Conservation (phyloP, 495 filamentous ascomycete species). For the Parachaetomium inaequale region DNA sequence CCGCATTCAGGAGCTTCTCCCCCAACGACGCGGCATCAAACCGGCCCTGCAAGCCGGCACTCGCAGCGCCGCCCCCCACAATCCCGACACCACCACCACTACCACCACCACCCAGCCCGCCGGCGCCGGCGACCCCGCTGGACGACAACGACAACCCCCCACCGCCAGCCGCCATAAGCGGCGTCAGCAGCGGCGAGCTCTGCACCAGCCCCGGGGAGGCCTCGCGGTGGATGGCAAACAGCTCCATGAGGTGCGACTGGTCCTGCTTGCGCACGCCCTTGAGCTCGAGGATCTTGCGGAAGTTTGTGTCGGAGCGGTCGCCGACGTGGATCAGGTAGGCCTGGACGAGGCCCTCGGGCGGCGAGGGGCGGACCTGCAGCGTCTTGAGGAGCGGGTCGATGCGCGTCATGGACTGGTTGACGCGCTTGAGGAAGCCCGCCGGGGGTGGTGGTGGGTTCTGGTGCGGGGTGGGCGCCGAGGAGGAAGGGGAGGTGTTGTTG, state of each 20-base stretch:
- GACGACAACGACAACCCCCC: conserved; percentile 12
- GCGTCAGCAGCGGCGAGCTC: conserved; percentile 59
- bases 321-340: conserved; percentile 94
- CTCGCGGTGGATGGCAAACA: conserved; percentile 79
- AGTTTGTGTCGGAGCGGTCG: conserved; percentile 87
- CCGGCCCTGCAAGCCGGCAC: conserved; percentile 56
- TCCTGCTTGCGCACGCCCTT: conserved; percentile 83
- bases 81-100: conserved; percentile 4
- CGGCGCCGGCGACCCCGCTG: conserved; percentile 3
- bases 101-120: background rate
- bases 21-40: conserved; percentile 77
- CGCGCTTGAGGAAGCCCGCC: conserved; percentile 76
- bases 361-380: conserved; percentile 86
- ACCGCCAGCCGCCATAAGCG: conserved; percentile 45
- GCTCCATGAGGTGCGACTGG: conserved; percentile 76
- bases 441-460: conserved; percentile 43
- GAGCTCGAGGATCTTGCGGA: conserved; percentile 91
- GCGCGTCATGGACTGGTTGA: conserved; percentile 76
- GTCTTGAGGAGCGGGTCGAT: conserved; percentile 94
- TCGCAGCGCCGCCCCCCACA: conserved; percentile 32
- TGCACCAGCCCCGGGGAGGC: conserved; percentile 57
- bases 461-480: background rate
- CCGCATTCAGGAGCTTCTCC: conserved; percentile 70
- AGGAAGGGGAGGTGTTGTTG: conserved; percentile 36
- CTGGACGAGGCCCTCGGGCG: conserved; percentile 90